Percentiles rank a stretch among this genome's conserved stretches.
These are phyloP conservation scores for Spizellomyces punctatus DNA, from an alignment of 192 early-diverging fungal species.

Conservation along the genomic window DNA sequence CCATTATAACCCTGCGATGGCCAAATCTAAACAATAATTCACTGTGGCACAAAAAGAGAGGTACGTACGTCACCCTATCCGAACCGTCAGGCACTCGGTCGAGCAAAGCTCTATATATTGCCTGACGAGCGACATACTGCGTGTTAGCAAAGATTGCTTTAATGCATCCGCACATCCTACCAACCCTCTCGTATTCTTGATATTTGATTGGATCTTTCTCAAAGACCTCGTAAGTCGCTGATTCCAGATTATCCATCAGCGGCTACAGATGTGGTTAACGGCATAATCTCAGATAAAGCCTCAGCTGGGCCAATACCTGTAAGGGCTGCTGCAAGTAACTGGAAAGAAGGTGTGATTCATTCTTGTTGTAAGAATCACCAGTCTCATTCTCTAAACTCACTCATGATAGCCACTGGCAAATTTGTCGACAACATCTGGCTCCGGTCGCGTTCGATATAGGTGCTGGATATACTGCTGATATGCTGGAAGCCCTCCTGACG, in stretches of 20 bases:
- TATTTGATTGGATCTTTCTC: conserved; percentile 96
- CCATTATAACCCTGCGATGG: conserved; percentile 72
- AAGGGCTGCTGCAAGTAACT: conserved; percentile 35
- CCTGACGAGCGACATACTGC: neutral
- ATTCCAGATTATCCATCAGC: conserved; percentile 93
- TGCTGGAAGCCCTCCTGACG: conserved; percentile 48
- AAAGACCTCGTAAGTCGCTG: conserved; percentile 93
- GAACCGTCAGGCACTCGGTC: conserved; percentile 37
- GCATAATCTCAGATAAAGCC: conserved; percentile 39
- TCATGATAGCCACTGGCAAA: conserved; percentile 90
- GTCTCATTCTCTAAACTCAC: conserved; percentile 43
- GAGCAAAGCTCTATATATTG: conserved; percentile 33
- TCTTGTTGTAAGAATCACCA: neutral
- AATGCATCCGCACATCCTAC: neutral
- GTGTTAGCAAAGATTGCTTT: neutral
- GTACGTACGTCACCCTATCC: conserved; percentile 13
- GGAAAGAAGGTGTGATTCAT: neutral
- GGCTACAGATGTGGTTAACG: conserved; percentile 86
- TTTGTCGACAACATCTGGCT: conserved; percentile 62
- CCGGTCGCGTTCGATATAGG: conserved; percentile 65
- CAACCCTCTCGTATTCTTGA: conserved; percentile 79
- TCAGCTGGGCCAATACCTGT: conserved; percentile 30
- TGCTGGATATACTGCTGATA: conserved; percentile 83
- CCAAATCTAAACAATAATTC: neutral
- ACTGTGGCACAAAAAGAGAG: neutral